Percentiles rank a stretch among this genome's conserved stretches.
phyloP scores from a whole-genome alignment of 208 protist species.

The Acanthamoeba triangularis region DNA sequence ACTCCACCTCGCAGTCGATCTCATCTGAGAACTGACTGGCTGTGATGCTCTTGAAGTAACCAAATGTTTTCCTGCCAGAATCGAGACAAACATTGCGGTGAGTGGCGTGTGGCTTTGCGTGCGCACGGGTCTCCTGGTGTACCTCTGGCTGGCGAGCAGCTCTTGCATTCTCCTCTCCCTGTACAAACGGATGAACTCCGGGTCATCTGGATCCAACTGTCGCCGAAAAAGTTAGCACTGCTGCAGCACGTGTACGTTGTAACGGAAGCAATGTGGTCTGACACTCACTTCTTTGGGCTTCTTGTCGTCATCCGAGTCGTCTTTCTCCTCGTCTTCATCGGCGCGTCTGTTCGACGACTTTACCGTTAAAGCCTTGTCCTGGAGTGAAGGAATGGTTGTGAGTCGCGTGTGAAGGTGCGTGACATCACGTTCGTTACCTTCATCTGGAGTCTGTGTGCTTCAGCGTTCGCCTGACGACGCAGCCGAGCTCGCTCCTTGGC shows the following conservation, averaged over 20 bases:
- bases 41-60: slow-evolving; percentile 31
- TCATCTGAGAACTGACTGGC: slow-evolving; percentile 43
- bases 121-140: neutral
- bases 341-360: neutral
- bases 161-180: slow-evolving; percentile 57
- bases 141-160: slow-evolving; percentile 40
- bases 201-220: slow-evolving; percentile 68
- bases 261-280: neutral
- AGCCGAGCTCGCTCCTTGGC: slow-evolving; percentile 46
- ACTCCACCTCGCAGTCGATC: slow-evolving; percentile 45
- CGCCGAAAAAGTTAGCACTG: neutral
- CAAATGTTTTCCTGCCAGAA: slow-evolving; percentile 52
- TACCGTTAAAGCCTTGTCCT: slow-evolving; percentile 58
- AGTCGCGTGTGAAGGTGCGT: neutral
- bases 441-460: slow-evolving; percentile 23
- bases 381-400: neutral
- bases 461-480: slow-evolving; percentile 28
- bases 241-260: neutral
- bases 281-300: slow-evolving; percentile 6
- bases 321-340: slow-evolving; percentile 53
- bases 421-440: neutral
- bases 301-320: slow-evolving; percentile 59
- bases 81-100: neutral
- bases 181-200: slow-evolving; percentile 60
- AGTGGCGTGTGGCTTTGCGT: neutral